These are phyloP conservation scores for Suillus tomentosus DNA, from an alignment of 768 basidiomycete species.

Conservation along the genomic window DNA sequence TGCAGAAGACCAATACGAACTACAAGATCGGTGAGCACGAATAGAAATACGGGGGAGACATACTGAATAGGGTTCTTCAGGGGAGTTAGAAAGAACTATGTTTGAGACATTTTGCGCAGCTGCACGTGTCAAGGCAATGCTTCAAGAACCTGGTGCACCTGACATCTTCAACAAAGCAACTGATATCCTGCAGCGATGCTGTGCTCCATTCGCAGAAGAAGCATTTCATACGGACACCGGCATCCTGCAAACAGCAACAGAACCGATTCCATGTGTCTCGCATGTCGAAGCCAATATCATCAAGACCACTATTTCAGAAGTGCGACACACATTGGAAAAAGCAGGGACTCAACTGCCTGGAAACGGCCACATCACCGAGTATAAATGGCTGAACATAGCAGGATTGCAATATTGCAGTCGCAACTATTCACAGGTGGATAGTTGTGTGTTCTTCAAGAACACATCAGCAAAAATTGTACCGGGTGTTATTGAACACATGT, in stretches of 20 bases:
- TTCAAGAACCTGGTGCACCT: slow-evolving; percentile 6
- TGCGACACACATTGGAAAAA: background rate
- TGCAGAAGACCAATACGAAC: slow-evolving; percentile 29
- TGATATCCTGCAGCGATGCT: slow-evolving; percentile 1
- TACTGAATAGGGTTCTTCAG: background rate
- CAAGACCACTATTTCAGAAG: background rate
- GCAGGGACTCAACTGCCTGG: background rate
- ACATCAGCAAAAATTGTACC: slow-evolving; percentile 1
- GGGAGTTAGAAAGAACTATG: slow-evolving; percentile 15
- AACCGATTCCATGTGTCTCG: background rate
- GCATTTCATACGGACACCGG: slow-evolving; percentile 6
- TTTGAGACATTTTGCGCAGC: slow-evolving; percentile 11
- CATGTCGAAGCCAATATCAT: background rate
- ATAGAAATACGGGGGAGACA: background rate
- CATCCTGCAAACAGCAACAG: background rate
- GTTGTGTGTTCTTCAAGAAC: slow-evolving; percentile 11
- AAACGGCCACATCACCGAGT: background rate
- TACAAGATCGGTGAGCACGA: slow-evolving; percentile 22
- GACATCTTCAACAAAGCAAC: background rate
- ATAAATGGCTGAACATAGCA: background rate
- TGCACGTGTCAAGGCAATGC: slow-evolving; percentile 8
- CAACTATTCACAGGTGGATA: background rate
- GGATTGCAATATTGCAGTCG: slow-evolving; percentile 12
- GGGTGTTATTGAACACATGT: slow-evolving; percentile 12
- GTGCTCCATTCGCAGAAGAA: background rate